These are phyloP conservation scores for Fusarium tuaranense DNA, from an alignment of 2,329 filamentous ascomycete genomes.

Conservation along the genomic window DNA sequence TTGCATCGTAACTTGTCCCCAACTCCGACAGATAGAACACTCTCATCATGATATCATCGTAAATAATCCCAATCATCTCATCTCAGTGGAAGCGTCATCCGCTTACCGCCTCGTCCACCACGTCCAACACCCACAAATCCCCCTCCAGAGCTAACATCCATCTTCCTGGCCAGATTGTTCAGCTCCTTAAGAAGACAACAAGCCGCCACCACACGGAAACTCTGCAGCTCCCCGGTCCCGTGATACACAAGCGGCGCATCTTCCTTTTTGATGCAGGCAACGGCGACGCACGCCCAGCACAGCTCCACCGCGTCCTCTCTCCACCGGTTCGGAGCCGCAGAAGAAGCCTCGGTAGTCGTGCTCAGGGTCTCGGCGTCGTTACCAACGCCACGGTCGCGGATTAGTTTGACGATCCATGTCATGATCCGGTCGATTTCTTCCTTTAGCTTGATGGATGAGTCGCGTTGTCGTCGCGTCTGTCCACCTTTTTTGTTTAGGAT, in stretches of 20 bases:
- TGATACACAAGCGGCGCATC: conserved; percentile 9
- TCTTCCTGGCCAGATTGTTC: conserved; percentile 28
- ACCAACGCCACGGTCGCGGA: conserved; percentile 37
- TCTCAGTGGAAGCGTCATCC: conserved; percentile 34
- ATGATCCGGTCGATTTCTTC: conserved; percentile 63
- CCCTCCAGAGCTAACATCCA: conserved; percentile 28
- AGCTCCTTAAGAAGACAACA: conserved; percentile 48
- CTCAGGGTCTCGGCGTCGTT: conserved; percentile 23
- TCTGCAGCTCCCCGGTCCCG: conserved; percentile 43
- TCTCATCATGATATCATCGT: neutral
- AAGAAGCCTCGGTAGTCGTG: conserved; percentile 11
- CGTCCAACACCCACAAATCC: conserved; percentile 43
- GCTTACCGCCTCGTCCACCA: conserved; percentile 14
- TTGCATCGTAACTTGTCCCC: neutral
- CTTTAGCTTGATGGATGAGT: conserved; percentile 63
- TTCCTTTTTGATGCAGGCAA: conserved; percentile 37
- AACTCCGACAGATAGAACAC: neutral
- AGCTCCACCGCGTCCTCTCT: conserved; percentile 48
- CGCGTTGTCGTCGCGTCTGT: conserved; percentile 63
- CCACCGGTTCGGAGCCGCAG: conserved; percentile 13
- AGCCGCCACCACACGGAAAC: conserved; percentile 54
- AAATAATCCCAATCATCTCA: too few relatives aligned
- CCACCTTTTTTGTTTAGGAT: conserved; percentile 63
- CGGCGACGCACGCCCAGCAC: conserved; percentile 51
- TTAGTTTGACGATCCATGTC: conserved; percentile 53